Base-by-base conservation (phyloP, 768 basidiomycete genomes). In the Polyporus arcularius region DNA sequence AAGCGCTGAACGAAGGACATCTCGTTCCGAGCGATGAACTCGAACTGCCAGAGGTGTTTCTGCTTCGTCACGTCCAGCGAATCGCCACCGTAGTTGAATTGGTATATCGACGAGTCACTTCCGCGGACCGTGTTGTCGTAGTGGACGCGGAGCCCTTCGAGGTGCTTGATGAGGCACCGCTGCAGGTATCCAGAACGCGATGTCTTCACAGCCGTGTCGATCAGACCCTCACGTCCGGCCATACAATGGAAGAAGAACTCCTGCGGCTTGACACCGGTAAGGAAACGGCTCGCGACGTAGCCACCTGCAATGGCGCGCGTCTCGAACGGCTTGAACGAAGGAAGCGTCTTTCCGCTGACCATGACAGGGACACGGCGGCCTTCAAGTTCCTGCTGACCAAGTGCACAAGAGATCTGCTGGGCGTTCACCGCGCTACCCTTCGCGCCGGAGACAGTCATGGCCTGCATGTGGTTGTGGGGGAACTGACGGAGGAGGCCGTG, bases 231-330 rank as follows among this genome's bases (percentile, higher is more conserved):
- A 67, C 97, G 86, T 54, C 97, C 97, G 59, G 97, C 97, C 97
- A 99, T 99, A 72, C 97, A 98, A 77, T 99, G 97, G 82, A 99
- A 99, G 79, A 97, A 99, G 77, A 98, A 99, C 74, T 99, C 97
- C 72, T 99, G 97, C 0, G 97, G 97, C 67, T 90, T 92, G 73
- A 99, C 87, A 56, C 97, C 97, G 7, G 97, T 98, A 79, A 99
- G 84, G 83, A 99, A 99, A 39, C 97, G 94, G 73, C 96, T 97
- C 14, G 93, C 95, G 48, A 99, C 92, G 73, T 96, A 99, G 8
- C 97, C 97, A 70, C 97, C 97, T 12, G 97, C 96, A 62, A 98
- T 94, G 4, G 97, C 95, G 62, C 88, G 90, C n/a, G 97, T 98
- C 75, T 98, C 97, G 75, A 98, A 98, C 0, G 96, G 80, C 70